Evolutionary conservation across 345 rosid genomes (phyloP).

Genomic region (Aethionema arabicum): DNA sequence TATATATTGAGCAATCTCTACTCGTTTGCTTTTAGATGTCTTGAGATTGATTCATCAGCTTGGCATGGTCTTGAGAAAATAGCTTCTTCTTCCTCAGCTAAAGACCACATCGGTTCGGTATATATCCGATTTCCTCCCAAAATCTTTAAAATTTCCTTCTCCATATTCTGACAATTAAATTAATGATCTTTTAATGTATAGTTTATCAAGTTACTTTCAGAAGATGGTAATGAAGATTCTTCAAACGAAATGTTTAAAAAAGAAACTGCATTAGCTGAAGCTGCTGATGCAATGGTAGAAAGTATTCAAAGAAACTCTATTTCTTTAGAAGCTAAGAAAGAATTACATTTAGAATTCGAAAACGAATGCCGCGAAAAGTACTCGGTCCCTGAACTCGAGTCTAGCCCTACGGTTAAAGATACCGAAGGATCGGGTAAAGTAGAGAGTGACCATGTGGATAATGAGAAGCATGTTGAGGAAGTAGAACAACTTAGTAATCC

Average conservation of each 20-base stretch:
- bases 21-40: constrained; percentile 45
- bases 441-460: not conserved
- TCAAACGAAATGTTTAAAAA: constrained; percentile 53
- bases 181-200: constrained; percentile 25
- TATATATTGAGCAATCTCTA: constrained; percentile 1
- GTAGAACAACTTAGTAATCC: constrained; percentile 60
- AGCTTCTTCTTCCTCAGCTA: constrained; percentile 68
- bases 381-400: constrained; percentile 42
- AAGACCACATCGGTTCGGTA: constrained; percentile 84
- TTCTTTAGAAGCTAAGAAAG: constrained; percentile 60
- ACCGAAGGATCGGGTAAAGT: constrained; percentile 4
- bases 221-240: constrained; percentile 47
- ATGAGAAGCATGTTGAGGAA: constrained; percentile 56
- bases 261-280: constrained; percentile 71
- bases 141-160: not conserved
- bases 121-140: constrained; percentile 18
- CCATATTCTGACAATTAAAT: not conserved
- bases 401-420: constrained; percentile 35
- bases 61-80: constrained; percentile 91
- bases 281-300: constrained; percentile 58
- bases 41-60: constrained; percentile 64
- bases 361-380: constrained; percentile 68
- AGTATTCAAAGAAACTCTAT: constrained; percentile 51
- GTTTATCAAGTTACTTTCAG: constrained; percentile 77
- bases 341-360: constrained; percentile 71